Base-by-base conservation (phyloP, 2,329 filamentous ascomycete genomes). In the Magnaporthiopsis incrustans region DNA sequence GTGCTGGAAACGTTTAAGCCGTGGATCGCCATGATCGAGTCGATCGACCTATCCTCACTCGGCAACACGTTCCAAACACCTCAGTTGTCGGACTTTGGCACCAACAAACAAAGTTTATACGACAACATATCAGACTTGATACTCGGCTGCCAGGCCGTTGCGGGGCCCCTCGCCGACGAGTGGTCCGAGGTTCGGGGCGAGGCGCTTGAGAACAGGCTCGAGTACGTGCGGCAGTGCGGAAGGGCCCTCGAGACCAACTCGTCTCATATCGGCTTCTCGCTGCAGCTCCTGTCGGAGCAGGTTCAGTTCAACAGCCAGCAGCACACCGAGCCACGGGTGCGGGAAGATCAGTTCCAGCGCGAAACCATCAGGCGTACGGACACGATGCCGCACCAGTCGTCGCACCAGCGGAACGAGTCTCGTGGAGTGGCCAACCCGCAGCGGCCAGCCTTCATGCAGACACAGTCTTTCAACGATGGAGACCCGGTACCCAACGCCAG, bases 161-260 rank as follows among this genome's bases (percentile, higher is more conserved):
- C 92, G 7, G 91, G 91, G 11, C 95, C 95, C 7, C 77, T 99
- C 58, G 91, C 89, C 11, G 95, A 99, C 73, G 95, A 99, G 77
- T 99, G 95, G 95, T 87, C 93, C 4, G 92, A 97, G 73, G 82
- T 93, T n/a, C 87, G 92, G 58, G 92, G 92, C 1, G 92, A 96
- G 73, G 90, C 93, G 10, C 80, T 99, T 35, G 94, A 97, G 72
- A 91, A 91, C 68, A 87, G 95, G 27, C 77, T 98, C 32, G 90
- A 89, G 67, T 89, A 90, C 67, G 92, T 97, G 65, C 86, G 89
- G 63, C 82, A 86, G 65, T 90, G 91, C 66, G 87, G 89, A 12
- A 86, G 89, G 69, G 90, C 94, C 60, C 80, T 99, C 25, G 92
- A 98, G 73, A 90, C 88, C 26, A 93, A 91, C 70, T 89, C 93